Conservation (phyloP, 1,284 basidiomycete species). For the Ceratobasidium sp. region DNA sequence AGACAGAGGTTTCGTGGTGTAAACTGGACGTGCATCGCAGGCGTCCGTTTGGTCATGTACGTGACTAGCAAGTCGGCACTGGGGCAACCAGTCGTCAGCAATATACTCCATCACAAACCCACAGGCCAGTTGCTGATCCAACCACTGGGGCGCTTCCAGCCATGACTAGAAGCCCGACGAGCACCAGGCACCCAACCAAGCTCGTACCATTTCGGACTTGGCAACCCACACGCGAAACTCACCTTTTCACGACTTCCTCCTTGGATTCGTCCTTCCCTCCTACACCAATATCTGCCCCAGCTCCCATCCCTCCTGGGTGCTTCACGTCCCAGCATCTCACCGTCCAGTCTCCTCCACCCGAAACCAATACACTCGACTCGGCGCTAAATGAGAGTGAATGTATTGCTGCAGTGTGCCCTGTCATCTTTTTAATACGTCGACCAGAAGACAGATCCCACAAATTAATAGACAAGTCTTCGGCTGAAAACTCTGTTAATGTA, state of each 20-base stretch:
- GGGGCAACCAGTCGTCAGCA: constrained; percentile 44
- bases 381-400: constrained; percentile 91
- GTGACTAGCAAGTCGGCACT: constrained; percentile 90
- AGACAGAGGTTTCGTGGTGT: constrained; percentile 94
- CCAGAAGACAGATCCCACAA: constrained; percentile 97
- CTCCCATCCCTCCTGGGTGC: constrained; percentile 66
- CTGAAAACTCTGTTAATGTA: constrained; percentile 53
- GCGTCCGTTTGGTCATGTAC: constrained; percentile 94
- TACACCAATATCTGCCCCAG: constrained; percentile 57
- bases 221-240: constrained; percentile 27
- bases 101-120: constrained; percentile 26
- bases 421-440: constrained; percentile 95
- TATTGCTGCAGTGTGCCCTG: constrained; percentile 86
- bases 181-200: constrained; percentile 48
- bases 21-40: constrained; percentile 90
- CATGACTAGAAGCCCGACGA: neutral
- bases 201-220: constrained; percentile 47
- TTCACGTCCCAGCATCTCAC: constrained; percentile 98
- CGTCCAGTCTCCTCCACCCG: constrained; percentile 90
- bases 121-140: constrained; percentile 40
- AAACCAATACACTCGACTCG: constrained; percentile 88
- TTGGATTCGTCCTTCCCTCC: constrained; percentile 57
- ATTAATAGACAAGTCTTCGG: constrained; percentile 91
- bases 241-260: constrained; percentile 45
- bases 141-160: neutral